Base-by-base conservation (phyloP, 2,329 filamentous ascomycete genomes). In the Sporothrix protearum region DNA sequence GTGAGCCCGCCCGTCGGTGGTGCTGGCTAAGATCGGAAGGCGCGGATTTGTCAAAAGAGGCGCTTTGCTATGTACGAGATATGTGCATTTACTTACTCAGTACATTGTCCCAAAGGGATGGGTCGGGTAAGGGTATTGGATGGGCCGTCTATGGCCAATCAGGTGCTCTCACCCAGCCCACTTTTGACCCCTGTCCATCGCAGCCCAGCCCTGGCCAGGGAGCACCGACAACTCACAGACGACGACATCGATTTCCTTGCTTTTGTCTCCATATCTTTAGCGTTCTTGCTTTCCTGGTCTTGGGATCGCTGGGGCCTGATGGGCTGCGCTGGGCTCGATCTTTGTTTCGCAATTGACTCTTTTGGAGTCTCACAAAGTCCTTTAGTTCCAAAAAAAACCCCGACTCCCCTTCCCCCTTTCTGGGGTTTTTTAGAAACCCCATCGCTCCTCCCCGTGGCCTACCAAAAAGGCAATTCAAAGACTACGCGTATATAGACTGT, bases 401-500 rank as follows among this genome's bases (percentile, higher is more conserved):
- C 12, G 42, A 36, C 14, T 47, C 42, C 42, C 42, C 42, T 47
- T 19, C 3, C 22, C 19, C 30, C 7, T 33, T 59, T 36, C 28
- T 25, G 6, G 9, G 9, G 22, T 25, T 22, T 30, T 55, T 25
- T 28, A 55, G 51, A 14, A 14, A 3, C 51, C 51, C 12, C 51
- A 30, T 55, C 28, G 16, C 16, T 4, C 30, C 28, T 57, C 33
- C 53, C 28, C 53, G 3, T 33, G 25, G 12, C 4, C 8, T 4
- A 36, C 14, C n/a, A 33, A 1, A 57, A 57, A 19, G 25, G 6
- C 19, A 6, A 22, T 2, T 12, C 53, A 33, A 30, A 57, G 7
- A 12, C 53, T 57, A n/a, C n/a, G n/a, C n/a, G n/a, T n/a, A 57
- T 57, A 57, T 57, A 57, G 53, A 57, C 53, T n/a, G n/a, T n/a